A percentile compares a stretch with the other conserved stretches of the same genome.
These are phyloP conservation scores for Endogone sp. DNA, from an alignment of 192 early-diverging fungal genomes.

Conservation along the genomic window DNA sequence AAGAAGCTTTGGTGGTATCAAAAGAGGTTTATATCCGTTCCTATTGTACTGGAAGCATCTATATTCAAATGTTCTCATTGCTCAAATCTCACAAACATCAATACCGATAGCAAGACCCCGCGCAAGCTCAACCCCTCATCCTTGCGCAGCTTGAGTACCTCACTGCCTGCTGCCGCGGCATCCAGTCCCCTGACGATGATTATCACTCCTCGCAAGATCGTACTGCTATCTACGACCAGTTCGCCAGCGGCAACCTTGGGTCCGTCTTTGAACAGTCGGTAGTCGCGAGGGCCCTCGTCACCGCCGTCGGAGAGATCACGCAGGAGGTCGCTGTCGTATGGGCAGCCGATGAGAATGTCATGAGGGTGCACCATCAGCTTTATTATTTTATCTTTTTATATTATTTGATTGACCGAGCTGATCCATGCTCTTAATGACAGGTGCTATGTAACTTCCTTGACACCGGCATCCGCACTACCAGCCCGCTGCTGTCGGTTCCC, in stretches of 20 bases:
- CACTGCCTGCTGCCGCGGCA: conserved; percentile 44
- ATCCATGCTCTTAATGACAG: conserved; percentile 6
- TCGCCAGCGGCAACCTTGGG: conserved; percentile 23
- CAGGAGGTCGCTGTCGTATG: conserved; percentile 35
- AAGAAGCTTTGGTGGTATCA: background rate
- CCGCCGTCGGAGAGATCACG: conserved; percentile 37
- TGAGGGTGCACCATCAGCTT: too few relatives aligned
- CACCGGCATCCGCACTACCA: conserved; percentile 37
- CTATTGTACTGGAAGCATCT: background rate
- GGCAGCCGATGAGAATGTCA: conserved; percentile 37
- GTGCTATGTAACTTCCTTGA: conserved; percentile 42
- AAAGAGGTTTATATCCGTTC: conserved; percentile 11
- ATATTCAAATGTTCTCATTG: too few relatives aligned
- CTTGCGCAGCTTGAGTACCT: conserved; percentile 42
- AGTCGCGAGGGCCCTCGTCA: conserved; percentile 25
- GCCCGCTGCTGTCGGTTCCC: conserved; percentile 39
- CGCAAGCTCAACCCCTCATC: conserved; percentile 12
- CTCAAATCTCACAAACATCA: conserved; percentile 1
- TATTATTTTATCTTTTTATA: too few relatives aligned
- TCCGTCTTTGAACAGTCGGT: conserved; percentile 12
- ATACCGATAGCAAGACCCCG: conserved; percentile 15
- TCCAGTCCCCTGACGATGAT: conserved; percentile 50
- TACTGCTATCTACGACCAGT: conserved; percentile 20
- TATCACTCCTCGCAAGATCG: conserved; percentile 21
- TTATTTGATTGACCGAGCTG: too few relatives aligned